A percentile compares a stretch with the other conserved stretches of the same genome.
Conservation (phyloP, 2,329 filamentous ascomycete genomes). For the Lecanicillium sp. region DNA sequence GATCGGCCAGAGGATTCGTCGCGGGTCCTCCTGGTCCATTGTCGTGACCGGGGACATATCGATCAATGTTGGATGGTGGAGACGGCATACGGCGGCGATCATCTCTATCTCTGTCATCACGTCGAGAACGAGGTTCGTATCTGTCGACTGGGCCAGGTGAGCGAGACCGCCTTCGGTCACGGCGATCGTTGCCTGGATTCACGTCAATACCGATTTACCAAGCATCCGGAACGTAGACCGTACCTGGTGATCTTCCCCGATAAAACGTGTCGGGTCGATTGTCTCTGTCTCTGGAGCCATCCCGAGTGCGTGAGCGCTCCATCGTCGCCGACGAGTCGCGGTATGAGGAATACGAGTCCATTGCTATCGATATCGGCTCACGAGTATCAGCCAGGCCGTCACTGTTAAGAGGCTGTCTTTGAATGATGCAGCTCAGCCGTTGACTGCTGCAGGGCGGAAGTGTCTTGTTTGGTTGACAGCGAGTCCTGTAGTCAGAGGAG, state of each 20-base stretch:
- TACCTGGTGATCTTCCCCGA: slow-evolving; percentile 63
- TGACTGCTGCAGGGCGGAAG: not conserved
- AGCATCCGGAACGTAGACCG: slow-evolving; percentile 17
- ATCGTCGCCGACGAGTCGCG: slow-evolving; percentile 47
- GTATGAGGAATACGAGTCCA: slow-evolving; percentile 26
- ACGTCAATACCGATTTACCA: slow-evolving; percentile 14
- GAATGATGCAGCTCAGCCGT: not conserved
- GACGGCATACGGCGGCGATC: slow-evolving; percentile 54
- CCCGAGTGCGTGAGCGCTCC: slow-evolving; percentile 41
- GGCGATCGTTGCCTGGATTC: slow-evolving; percentile 44
- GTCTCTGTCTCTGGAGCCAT: slow-evolving; percentile 42
- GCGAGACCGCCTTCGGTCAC: slow-evolving; percentile 56
- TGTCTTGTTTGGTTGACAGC: not conserved
- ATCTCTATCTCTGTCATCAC: slow-evolving; percentile 59
- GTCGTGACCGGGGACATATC: slow-evolving; percentile 73
- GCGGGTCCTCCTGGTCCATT: slow-evolving; percentile 32
- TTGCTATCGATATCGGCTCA: slow-evolving; percentile 1
- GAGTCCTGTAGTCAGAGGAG: not conserved
- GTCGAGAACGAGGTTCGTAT: slow-evolving; percentile 63
- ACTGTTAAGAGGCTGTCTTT: not conserved
- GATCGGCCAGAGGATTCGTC: slow-evolving; percentile 63
- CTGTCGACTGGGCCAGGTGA: slow-evolving; percentile 66
- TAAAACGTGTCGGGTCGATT: slow-evolving; percentile 54
- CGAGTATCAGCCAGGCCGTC: not conserved
- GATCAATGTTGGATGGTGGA: slow-evolving; percentile 66